Conservation (phyloP, 2,329 filamentous ascomycete genomes). For the Hortaea sp. region DNA sequence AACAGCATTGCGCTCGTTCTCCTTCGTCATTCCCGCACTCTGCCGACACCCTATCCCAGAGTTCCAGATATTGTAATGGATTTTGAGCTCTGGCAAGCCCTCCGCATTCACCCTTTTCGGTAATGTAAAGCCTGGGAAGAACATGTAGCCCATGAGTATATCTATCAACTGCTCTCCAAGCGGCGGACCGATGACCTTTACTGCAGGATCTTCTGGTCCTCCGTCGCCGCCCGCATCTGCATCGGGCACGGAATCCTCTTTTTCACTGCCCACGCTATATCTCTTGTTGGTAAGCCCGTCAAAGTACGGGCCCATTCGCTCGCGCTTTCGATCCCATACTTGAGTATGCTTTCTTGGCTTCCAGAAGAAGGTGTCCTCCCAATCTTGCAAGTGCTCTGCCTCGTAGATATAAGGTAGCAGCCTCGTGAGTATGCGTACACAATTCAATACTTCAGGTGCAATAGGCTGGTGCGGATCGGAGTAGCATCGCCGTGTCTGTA, state of each 20-base stretch:
- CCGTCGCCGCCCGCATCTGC: background rate
- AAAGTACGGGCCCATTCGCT: conserved; percentile 22
- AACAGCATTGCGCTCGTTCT: conserved; percentile 84
- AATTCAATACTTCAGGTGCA: conserved; percentile 86
- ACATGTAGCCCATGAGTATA: conserved; percentile 76
- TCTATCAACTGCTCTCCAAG: conserved; percentile 89
- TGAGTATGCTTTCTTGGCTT: conserved; percentile 22
- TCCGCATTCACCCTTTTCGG: conserved; percentile 35
- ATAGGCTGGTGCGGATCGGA: conserved; percentile 62
- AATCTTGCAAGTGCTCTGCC: conserved; percentile 66
- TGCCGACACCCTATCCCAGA: conserved; percentile 94
- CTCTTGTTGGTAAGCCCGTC: conserved; percentile 21
- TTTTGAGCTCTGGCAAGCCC: conserved; percentile 36
- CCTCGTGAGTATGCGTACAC: conserved; percentile 80
- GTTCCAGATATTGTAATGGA: conserved; percentile 94
- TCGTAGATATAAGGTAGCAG: conserved; percentile 89
- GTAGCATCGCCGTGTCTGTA: conserved; percentile 12
- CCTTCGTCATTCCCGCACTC: conserved; percentile 75
- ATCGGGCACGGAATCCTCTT: conserved; percentile 21
- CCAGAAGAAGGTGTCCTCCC: conserved; percentile 97
- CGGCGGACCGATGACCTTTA: conserved; percentile 67
- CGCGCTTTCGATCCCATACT: conserved; percentile 18
- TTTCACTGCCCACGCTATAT: conserved; percentile 38
- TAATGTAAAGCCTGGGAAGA: conserved; percentile 83
- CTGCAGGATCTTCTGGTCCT: conserved; percentile 23